Conservation (phyloP, 805 yeast species). For the Ogataea chonburiensis region DNA sequence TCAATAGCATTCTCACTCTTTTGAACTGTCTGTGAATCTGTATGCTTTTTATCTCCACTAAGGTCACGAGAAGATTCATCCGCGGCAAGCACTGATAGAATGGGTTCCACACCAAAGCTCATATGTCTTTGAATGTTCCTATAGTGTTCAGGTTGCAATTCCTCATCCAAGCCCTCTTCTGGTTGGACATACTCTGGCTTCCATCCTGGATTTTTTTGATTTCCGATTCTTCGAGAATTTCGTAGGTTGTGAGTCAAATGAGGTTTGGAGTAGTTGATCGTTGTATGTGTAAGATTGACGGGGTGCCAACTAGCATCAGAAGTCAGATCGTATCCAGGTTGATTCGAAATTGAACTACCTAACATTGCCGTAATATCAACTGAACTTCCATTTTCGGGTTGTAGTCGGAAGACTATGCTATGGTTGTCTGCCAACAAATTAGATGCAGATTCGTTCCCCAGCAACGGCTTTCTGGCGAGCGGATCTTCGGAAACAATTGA, state of each 20-base stretch:
- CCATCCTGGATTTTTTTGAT: slow-evolving; percentile 1
- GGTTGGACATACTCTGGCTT: slow-evolving; percentile 4
- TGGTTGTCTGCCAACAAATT: slow-evolving; percentile 11
- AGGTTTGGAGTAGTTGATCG: slow-evolving; percentile 1
- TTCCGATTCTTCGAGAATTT: slow-evolving; percentile 1
- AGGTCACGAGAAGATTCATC: too few species aligned
- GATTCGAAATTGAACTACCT: slow-evolving; percentile 18
- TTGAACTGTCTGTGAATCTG: slow-evolving; percentile 4
- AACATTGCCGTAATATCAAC: slow-evolving; percentile 27
- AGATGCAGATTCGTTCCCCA: slow-evolving; percentile 19
- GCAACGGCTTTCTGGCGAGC: slow-evolving; percentile 16
- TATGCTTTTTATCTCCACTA: too few species aligned
- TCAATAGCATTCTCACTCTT: slow-evolving; percentile 15
- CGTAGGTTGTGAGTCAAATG: slow-evolving; percentile 4
- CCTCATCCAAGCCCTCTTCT: background rate
- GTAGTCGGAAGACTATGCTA: slow-evolving; percentile 5
- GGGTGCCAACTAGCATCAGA: slow-evolving; percentile 28
- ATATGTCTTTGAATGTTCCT: slow-evolving; percentile 12
- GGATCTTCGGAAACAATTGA: slow-evolving; percentile 25
- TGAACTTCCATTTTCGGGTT: slow-evolving; percentile 27
- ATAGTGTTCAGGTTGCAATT: background rate
- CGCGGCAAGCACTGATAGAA: slow-evolving; percentile 20
- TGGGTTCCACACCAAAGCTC: slow-evolving; percentile 32
- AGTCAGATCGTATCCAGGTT: slow-evolving; percentile 1
- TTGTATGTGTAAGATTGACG: slow-evolving; percentile 13